Conservation (phyloP, 176 grass and related monocot species). For the Avena atlantica region DNA sequence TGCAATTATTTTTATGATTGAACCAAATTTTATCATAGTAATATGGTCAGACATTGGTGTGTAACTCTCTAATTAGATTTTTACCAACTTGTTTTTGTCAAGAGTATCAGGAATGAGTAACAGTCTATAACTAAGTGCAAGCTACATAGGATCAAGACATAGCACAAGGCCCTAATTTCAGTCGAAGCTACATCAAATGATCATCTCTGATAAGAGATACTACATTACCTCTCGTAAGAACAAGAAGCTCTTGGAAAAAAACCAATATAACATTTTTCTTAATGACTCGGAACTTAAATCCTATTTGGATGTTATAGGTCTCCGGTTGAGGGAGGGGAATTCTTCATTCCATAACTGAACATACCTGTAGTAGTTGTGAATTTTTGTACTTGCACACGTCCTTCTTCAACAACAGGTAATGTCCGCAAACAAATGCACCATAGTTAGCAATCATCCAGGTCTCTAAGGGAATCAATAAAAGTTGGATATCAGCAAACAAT, state of each 20-base stretch:
- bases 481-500: too few species aligned
- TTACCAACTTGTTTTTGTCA: background rate
- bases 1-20: background rate
- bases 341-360: too few species aligned
- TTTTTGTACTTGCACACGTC: too few species aligned
- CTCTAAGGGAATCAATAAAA: too few species aligned
- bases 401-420: too few species aligned
- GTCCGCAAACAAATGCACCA: too few species aligned
- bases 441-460: too few species aligned
- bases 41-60: background rate
- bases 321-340: too few species aligned
- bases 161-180: slow-evolving; percentile 85
- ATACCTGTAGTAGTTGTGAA: too few species aligned
- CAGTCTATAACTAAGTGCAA: background rate
- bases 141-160: slow-evolving; percentile 47
- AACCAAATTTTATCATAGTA: background rate
- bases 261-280: too few species aligned
- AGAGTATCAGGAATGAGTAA: background rate
- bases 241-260: slow-evolving; percentile 36
- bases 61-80: background rate
- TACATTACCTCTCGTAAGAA: slow-evolving; percentile 5
- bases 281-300: too few species aligned
- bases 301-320: too few species aligned
- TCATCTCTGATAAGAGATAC: slow-evolving; percentile 22
- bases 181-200: slow-evolving; percentile 63